Conservation (phyloP, 129 eudicot genomes). For the Artemisia tridentata region DNA sequence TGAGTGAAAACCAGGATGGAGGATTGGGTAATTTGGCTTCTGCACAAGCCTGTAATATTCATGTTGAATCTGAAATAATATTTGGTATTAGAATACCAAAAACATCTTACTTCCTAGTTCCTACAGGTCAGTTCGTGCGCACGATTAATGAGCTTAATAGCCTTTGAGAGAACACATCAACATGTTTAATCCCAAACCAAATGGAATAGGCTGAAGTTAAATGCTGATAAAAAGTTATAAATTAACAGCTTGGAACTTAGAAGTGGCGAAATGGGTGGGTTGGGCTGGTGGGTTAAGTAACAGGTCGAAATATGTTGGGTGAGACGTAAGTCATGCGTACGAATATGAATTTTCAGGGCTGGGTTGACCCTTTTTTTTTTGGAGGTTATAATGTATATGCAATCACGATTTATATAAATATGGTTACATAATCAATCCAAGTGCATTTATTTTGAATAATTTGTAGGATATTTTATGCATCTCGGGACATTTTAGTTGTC, state of each 20-base stretch:
- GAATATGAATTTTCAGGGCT: not conserved
- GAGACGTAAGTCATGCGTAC: not conserved
- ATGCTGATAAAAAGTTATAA: not conserved
- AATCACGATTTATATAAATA: too few species aligned
- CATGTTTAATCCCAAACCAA: conserved; percentile 3
- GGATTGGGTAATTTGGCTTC: not conserved
- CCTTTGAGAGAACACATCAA: not conserved
- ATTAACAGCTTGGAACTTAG: not conserved
- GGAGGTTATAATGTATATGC: too few species aligned
- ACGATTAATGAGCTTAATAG: not conserved
- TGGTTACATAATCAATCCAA: too few species aligned
- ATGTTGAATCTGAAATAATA: not conserved
- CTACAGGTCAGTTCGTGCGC: not conserved
- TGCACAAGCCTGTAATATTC: not conserved
- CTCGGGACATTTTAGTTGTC: too few species aligned
- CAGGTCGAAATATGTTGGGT: not conserved
- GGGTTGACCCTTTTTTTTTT: not conserved
- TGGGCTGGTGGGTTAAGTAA: not conserved
- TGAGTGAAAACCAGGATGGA: too few species aligned
- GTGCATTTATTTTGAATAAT: too few species aligned
- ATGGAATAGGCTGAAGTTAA: not conserved
- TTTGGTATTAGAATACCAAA: not conserved
- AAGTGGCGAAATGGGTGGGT: not conserved
- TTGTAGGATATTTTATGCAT: too few species aligned
- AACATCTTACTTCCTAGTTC: not conserved